Evolutionary conservation across 2,329 filamentous ascomycete genomes (phyloP), one percentile per base, ranked within the genome.

Genomic region (Cladosporium sp.): DNA sequence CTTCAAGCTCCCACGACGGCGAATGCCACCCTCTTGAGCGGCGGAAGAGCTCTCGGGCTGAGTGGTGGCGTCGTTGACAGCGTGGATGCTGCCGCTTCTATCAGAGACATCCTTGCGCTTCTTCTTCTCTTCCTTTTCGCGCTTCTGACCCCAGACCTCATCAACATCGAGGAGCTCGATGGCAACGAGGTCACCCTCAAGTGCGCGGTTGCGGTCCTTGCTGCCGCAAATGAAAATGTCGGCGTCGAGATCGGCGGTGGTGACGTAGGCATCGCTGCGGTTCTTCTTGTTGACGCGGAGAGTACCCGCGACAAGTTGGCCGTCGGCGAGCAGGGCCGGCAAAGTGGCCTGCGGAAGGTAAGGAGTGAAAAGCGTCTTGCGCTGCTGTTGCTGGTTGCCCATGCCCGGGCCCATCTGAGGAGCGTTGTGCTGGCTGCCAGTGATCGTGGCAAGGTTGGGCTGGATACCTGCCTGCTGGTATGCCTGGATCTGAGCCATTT

Each of bases 261-360:
- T 93, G 50, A 99, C 93, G 64, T 99, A 99, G 22, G 93, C 93
- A 71, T 99, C 93, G 63, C 92, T 97, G 57, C 93, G 86, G 73
- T 99, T 99, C 80, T 99, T 99, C 79, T 97, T 99, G 82, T 99
- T 99, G 58, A 99, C 93, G 54, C 93, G 88, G 47, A 99, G 85
- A 61, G 96, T 90, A 74, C 93, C 93, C 55, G 92, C 92, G 49
- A 99, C 93, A 52, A 99, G 85, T 70, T 96, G 90, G 15, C 93
- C 93, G 64, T 96, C 89, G 54, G 83, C 85, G 52, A 97, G 82
- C 34, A 99, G 80, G 44, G 91, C 92, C 52, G 93, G 93, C 17
- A 99, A 79, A 52, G 87, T 95, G 6, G 92, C 92, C 69, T 99
- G 93, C 13, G 93, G 92, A 44, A 99, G 81, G 65, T 99, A 99